Evolutionary conservation across 1,284 basidiomycete species (phyloP).

Genomic region (Austroboletus novae-zelandiae): DNA sequence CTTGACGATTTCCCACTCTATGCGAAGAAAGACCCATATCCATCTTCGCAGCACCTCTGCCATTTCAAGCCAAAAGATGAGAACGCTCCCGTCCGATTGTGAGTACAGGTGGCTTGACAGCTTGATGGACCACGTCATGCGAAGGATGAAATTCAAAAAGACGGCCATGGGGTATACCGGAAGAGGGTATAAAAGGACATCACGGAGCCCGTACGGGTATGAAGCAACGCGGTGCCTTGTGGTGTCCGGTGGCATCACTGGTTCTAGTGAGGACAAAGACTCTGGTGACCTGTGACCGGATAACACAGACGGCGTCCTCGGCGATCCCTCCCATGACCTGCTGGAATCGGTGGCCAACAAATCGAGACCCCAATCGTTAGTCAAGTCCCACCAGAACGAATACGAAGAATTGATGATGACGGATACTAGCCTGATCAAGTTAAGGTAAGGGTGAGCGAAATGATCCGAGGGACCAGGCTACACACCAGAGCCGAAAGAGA

Average conservation of each 20-base stretch:
- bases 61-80: conserved; percentile 89
- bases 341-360: conserved; percentile 52
- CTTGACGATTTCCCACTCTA: conserved; percentile 93
- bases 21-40: conserved; percentile 95
- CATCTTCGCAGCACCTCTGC: conserved; percentile 88
- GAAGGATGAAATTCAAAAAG: conserved; percentile 83
- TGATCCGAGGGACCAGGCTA: background rate
- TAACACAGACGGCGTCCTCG: conserved; percentile 40
- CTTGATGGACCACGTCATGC: conserved; percentile 95
- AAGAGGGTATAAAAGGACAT: conserved; percentile 72
- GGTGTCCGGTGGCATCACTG: conserved; percentile 10
- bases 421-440: conserved; percentile 67
- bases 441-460: background rate
- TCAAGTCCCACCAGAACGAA: conserved; percentile 99
- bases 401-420: conserved; percentile 90
- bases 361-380: conserved; percentile 95
- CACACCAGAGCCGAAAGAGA: conserved; percentile 82
- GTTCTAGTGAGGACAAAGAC: conserved; percentile 11
- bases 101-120: conserved; percentile 87
- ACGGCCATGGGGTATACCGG: conserved; percentile 86
- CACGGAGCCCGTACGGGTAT: conserved; percentile 57
- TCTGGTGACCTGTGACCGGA: conserved; percentile 29
- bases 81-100: conserved; percentile 76
- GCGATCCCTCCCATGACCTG: conserved; percentile 28
- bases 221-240: conserved; percentile 16